Evolutionary conservation across 1,284 basidiomycete species (phyloP).

Genomic region (Microbotryomycetes sp.): DNA sequence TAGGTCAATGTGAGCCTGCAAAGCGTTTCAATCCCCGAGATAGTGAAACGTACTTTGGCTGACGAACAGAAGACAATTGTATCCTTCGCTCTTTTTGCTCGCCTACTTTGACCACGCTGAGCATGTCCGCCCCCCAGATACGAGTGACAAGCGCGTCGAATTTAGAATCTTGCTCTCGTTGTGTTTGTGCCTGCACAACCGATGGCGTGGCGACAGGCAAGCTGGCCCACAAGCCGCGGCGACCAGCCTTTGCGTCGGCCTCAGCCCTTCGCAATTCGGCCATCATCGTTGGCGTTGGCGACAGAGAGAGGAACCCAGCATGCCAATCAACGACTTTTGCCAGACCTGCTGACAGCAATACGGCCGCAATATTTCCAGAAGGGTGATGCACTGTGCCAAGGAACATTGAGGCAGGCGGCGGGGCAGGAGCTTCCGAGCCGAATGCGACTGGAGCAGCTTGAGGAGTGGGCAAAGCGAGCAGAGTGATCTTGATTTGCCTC

Average conservation of each 20-base stretch:
- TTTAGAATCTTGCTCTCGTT: conserved; percentile 47
- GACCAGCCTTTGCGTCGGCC: conserved; percentile 73
- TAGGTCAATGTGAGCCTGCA: neutral
- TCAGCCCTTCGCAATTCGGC: conserved; percentile 80
- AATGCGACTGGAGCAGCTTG: conserved; percentile 68
- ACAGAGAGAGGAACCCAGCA: conserved; percentile 78
- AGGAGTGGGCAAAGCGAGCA: conserved; percentile 74
- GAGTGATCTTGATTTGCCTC: conserved; percentile 72
- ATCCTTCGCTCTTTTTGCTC: conserved; percentile 69
- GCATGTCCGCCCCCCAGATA: conserved; percentile 86
- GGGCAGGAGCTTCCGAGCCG: conserved; percentile 52
- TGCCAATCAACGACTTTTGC: conserved; percentile 97
- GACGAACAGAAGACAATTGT: conserved; percentile 50
- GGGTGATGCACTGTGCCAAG: conserved; percentile 90
- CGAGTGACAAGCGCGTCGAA: conserved; percentile 82
- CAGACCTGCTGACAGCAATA: conserved; percentile 73
- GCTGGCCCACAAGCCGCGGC: conserved; percentile 68
- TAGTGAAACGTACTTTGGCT: conserved; percentile 37
- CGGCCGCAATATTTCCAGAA: conserved; percentile 87
- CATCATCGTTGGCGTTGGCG: conserved; percentile 56
- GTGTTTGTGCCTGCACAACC: conserved; percentile 9
- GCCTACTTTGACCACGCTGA: conserved; percentile 71
- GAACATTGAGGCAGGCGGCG: conserved; percentile 56
- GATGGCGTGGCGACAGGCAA: conserved; percentile 10
- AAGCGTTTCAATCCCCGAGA: neutral